Conservation (phyloP, 2,329 filamentous ascomycete genomes). For the Cadophora luteo-olivacea region DNA sequence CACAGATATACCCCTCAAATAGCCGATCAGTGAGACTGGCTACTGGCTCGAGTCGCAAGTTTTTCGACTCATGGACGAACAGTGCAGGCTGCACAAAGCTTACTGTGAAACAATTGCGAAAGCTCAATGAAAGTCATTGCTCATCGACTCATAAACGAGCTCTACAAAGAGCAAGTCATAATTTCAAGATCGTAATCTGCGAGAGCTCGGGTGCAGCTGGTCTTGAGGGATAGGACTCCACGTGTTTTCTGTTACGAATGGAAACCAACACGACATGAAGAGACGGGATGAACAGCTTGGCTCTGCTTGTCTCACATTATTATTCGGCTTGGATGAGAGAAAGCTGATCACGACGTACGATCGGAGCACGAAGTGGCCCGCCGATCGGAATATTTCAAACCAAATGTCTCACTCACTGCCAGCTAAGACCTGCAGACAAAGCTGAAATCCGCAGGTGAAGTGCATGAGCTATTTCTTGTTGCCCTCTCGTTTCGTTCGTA, state of each 20-base stretch:
- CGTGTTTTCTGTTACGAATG: not conserved
- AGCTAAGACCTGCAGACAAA: conserved; percentile 10
- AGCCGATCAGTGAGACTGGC: not conserved
- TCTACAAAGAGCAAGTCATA: no score
- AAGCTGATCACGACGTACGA: not conserved
- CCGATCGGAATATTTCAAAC: conserved; percentile 1
- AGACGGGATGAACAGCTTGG: not conserved
- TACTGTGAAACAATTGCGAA: not conserved
- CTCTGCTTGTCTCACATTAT: not conserved
- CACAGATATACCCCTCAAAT: conserved; percentile 11
- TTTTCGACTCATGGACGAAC: not conserved
- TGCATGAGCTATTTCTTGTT: not conserved
- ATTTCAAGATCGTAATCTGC: no score
- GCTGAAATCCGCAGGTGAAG: conserved; percentile 3
- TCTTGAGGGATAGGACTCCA: not conserved
- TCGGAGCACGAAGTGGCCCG: conserved; percentile 3
- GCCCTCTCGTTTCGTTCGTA: no score
- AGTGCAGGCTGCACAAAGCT: not conserved
- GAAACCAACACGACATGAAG: not conserved
- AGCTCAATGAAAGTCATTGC: not conserved
- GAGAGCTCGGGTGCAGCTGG: not conserved
- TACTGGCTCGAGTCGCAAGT: not conserved
- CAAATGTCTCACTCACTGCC: conserved; percentile 12
- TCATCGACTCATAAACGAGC: no score
- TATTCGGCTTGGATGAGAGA: not conserved